These are phyloP conservation scores for Nicotiana undulata DNA, from an alignment of 257 asterid species.

Conservation along the genomic window DNA sequence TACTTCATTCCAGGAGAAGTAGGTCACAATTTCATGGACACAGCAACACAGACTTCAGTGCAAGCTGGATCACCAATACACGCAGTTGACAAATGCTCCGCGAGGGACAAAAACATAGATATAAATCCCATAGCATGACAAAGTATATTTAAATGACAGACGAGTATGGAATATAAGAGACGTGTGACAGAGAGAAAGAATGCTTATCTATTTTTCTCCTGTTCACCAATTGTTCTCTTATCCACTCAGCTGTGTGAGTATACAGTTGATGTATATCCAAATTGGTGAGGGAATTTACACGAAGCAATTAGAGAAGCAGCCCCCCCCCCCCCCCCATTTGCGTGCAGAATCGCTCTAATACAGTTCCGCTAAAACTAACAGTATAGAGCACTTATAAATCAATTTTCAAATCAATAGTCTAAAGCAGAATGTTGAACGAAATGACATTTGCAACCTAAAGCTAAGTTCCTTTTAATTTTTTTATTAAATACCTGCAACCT, in stretches of 20 bases:
- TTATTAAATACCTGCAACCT: background rate
- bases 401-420: background rate
- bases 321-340: too few species aligned
- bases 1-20: background rate
- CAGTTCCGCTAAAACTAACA: background rate
- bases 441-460: background rate
- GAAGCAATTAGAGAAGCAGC: background rate
- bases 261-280: background rate
- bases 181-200: background rate
- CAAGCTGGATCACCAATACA: background rate
- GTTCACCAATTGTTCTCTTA: background rate
- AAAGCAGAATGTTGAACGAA: background rate
- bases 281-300: background rate
- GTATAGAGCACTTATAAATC: background rate
- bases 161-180: background rate
- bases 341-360: background rate
- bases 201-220: background rate
- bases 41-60: background rate
- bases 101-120: background rate
- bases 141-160: background rate
- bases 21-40: background rate
- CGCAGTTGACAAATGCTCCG: background rate
- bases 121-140: background rate
- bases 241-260: background rate
- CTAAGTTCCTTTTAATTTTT: background rate